Evolutionary conservation across 257 asterid species (phyloP).

Genomic region (Penstemon barbatus): DNA sequence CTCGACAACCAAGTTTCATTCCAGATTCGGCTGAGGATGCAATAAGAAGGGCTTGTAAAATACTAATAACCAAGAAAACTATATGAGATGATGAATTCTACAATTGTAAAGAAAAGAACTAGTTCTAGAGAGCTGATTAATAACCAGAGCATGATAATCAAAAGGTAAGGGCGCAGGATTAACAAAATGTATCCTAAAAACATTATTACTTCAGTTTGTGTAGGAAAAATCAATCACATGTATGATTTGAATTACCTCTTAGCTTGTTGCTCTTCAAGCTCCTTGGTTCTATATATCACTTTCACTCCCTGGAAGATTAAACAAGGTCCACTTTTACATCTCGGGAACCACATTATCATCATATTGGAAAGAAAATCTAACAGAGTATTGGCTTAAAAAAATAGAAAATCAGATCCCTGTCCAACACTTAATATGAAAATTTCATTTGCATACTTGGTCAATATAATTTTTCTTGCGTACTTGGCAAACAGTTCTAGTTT

Average conservation of each 20-base stretch:
- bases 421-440: not conserved
- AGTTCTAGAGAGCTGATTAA: slow-evolving; percentile 11
- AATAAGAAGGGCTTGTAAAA: slow-evolving; percentile 29
- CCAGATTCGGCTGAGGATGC: slow-evolving; percentile 87
- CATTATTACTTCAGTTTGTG: slow-evolving; percentile 12
- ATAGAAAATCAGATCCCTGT: not conserved
- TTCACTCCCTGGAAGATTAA: slow-evolving; percentile 71
- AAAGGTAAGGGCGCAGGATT: slow-evolving; percentile 2
- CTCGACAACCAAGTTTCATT: slow-evolving; percentile 94
- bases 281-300: slow-evolving; percentile 88
- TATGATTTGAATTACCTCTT: slow-evolving; percentile 55
- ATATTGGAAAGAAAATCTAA: slow-evolving; percentile 8
- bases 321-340: slow-evolving; percentile 1
- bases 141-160: not conserved
- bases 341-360: not conserved
- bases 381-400: not conserved
- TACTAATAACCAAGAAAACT: slow-evolving; percentile 17
- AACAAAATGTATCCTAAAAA: not conserved
- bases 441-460: slow-evolving; percentile 1
- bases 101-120: slow-evolving; percentile 11
- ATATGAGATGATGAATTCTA: slow-evolving; percentile 11
- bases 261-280: slow-evolving; percentile 94
- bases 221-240: slow-evolving; percentile 13
- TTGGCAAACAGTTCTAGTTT: not conserved
- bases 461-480: not conserved